Base-by-base conservation (phyloP, 2,329 filamentous ascomycete genomes). In the Fusarium incarnatum region DNA sequence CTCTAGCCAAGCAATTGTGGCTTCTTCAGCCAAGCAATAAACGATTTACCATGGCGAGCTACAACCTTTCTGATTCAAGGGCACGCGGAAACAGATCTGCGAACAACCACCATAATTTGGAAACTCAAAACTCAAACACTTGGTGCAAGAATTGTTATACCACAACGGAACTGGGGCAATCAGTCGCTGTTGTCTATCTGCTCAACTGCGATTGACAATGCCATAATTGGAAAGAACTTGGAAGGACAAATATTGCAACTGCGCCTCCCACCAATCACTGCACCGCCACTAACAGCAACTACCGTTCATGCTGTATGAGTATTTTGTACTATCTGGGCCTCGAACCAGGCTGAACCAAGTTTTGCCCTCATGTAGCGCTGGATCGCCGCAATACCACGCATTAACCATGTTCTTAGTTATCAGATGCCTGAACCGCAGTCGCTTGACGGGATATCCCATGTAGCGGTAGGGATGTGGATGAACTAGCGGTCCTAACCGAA, bases 401-500 rank as follows among this genome's bases (percentile, higher is more conserved):
- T 16, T 25, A 30, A 22, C 34, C 55, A 49, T 52, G 45, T 52
- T 32, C 42, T 56, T 52, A 55, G 25, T 59, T 54, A 64, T 34
- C 52, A 52, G 40, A 55, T 37, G 42, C 52, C 50, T 69, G 55
- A 60, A 56, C 56, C 46, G 46, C 27, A 37, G 25, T 32, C 48
- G 64, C 56, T 54, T 54, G 57, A 40, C 50, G 41, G 62, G 37
- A 56, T 22, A 28, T 45, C n/a, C 47, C 32, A 42, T 63, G 52
- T 32, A 46, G 42, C 40, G 50, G 49, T 34, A 71, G 64, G 67
- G 68, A 58, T 71, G 20, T 32, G 64, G 58, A 45, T 59, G 62
- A 56, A 42, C 68, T 72, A 71, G 65, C 59, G 66, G 67, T 70
- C 68, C 47, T 49, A 72, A 59, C 68, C 68, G 60, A 70, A 70